Evolutionary conservation across 2,329 filamentous ascomycete species (phyloP).

Genomic region (Pyrenophora graminea): DNA sequence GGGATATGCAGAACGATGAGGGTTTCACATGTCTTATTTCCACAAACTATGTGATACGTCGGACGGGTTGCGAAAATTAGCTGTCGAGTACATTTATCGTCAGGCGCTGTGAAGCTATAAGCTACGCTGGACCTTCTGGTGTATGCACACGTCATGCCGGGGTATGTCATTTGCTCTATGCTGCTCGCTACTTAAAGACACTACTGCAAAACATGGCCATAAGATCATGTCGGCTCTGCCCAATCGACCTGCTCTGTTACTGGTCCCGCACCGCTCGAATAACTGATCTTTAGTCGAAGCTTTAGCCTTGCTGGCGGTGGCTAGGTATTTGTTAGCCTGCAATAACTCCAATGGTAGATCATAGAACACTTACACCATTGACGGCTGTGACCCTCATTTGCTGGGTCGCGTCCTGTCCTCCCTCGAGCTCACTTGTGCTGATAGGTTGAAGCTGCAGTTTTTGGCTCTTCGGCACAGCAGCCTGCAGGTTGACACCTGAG

Average conservation of each 20-base stretch:
- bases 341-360: not conserved
- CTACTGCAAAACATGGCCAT: constrained; percentile 3
- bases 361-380: constrained; percentile 75
- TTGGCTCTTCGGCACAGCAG: constrained; percentile 94
- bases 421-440: constrained; percentile 74
- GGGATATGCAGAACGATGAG: not conserved
- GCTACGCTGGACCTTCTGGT: not conserved
- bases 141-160: constrained; percentile 6
- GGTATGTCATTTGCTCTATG: constrained; percentile 18
- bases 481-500: constrained; percentile 81
- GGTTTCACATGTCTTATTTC: not conserved
- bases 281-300: constrained; percentile 83
- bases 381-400: constrained; percentile 84
- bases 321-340: constrained; percentile 54
- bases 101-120: too few relatives aligned
- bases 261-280: constrained; percentile 68
- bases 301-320: constrained; percentile 70
- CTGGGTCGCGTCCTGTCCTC: constrained; percentile 84
- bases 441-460: constrained; percentile 91
- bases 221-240: constrained; percentile 71
- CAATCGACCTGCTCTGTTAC: constrained; percentile 95
- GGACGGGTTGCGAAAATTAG: too few relatives aligned
- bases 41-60: too few relatives aligned
- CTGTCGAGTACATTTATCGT: too few relatives aligned
- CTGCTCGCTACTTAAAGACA: constrained; percentile 9